Percentiles rank a stretch among this genome's conserved stretches.
Evolutionary conservation across 2,329 filamentous ascomycete species (phyloP).

Genomic region (Pseudogymnoascus sp.): DNA sequence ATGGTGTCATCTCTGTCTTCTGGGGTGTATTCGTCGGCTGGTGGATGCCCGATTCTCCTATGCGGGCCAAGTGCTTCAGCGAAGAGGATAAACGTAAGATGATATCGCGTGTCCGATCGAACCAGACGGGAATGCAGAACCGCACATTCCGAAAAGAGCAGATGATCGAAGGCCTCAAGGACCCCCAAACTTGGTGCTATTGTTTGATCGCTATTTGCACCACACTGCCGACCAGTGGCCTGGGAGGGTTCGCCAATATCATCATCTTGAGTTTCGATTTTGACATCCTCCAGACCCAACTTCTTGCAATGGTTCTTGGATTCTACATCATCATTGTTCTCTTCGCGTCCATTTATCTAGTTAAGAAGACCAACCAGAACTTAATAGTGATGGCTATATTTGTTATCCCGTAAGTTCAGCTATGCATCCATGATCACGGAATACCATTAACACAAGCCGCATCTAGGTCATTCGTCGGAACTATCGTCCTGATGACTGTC

Average conservation of each 20-base stretch:
- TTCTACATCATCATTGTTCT: slow-evolving; percentile 65
- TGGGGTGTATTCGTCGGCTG: slow-evolving; percentile 37
- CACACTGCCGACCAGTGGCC: slow-evolving; percentile 62
- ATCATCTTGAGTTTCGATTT: slow-evolving; percentile 66
- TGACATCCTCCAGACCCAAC: slow-evolving; percentile 55
- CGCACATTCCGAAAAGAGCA: slow-evolving; percentile 41
- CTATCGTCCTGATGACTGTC: slow-evolving; percentile 63
- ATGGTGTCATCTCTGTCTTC: slow-evolving; percentile 35
- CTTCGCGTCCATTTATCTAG: slow-evolving; percentile 56
- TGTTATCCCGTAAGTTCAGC: slow-evolving; percentile 50
- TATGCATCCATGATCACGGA: background rate
- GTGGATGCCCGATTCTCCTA: slow-evolving; percentile 42
- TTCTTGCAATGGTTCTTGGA: slow-evolving; percentile 67
- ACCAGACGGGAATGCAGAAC: slow-evolving; percentile 49
- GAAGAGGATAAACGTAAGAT: slow-evolving; percentile 37
- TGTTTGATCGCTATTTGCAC: slow-evolving; percentile 60
- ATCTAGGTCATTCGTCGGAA: slow-evolving; percentile 57
- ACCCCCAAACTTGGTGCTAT: slow-evolving; percentile 61
- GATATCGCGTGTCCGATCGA: slow-evolving; percentile 44
- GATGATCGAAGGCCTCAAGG: slow-evolving; percentile 43
- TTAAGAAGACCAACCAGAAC: slow-evolving; percentile 62
- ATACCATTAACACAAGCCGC: slow-evolving; percentile 6
- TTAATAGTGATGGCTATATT: slow-evolving; percentile 56
- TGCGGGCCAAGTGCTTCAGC: slow-evolving; percentile 35
- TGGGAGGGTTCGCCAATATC: slow-evolving; percentile 66